Conservation (phyloP, 169 alveolate genomes). For the Eimeria sp. region DNA sequence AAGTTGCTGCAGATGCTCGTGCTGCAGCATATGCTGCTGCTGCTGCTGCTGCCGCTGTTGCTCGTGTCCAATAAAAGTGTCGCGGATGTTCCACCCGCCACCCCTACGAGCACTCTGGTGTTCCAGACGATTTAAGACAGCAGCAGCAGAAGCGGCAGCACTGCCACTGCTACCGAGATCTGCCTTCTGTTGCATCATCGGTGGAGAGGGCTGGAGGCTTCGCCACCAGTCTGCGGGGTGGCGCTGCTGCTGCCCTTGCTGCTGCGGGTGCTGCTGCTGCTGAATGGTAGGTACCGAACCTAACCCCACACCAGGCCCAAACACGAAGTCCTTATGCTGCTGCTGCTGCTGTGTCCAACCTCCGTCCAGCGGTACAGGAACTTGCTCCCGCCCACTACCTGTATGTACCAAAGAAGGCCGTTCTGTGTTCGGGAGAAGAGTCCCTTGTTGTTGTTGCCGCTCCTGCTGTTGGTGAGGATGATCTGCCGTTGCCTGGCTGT, state of each 20-base stretch:
- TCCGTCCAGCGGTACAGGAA: background rate
- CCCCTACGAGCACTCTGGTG: constrained; percentile 20
- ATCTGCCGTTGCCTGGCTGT: constrained; percentile 6
- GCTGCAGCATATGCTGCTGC: constrained; percentile 60
- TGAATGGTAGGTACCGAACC: constrained; percentile 39
- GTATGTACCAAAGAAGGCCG: background rate
- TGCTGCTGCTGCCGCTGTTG: constrained; percentile 48
- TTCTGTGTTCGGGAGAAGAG: constrained; percentile 20
- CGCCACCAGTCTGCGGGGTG: constrained; percentile 60
- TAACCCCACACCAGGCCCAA: constrained; percentile 48
- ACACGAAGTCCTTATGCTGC: constrained; percentile 51
- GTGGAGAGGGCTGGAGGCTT: constrained; percentile 7
- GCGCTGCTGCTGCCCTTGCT: constrained; percentile 18
- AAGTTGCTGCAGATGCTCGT: constrained; percentile 59
- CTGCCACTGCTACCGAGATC: constrained; percentile 25
- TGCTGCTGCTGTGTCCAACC: constrained; percentile 52
- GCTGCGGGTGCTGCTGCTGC: constrained; percentile 42
- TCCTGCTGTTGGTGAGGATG: constrained; percentile 11
- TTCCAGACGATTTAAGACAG: constrained; percentile 42
- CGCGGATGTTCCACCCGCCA: constrained; percentile 42
- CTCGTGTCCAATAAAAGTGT: constrained; percentile 48
- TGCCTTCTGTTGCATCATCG: constrained; percentile 32
- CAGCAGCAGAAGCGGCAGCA: constrained; percentile 37
- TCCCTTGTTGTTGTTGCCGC: constrained; percentile 39
- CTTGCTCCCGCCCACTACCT: constrained; percentile 17